Base-by-base conservation (phyloP, 2,329 filamentous ascomycete species). In the Ophiostoma triangulosporum region DNA sequence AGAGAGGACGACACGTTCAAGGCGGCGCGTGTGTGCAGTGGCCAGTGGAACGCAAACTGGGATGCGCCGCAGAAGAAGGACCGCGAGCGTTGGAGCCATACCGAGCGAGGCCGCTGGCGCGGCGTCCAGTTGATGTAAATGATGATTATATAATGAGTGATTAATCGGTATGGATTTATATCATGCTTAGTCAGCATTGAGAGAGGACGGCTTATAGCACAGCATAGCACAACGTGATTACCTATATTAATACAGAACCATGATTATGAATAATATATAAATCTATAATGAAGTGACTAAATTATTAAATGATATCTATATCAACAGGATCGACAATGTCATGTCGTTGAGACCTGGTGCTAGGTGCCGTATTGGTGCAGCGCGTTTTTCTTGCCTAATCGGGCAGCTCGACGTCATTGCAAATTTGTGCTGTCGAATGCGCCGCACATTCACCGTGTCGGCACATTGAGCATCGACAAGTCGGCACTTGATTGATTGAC, bases 1-100 rank as follows among this genome's bases (percentile, higher is more conserved):
- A 48, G 40, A 55, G 53, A 49, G 32, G 49, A 36, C 46, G 9
- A 20, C 22, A 4, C 62, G 64, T 33, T 33, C 48, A 48, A 36
- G 17, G 33, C 31, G 45, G 24, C n/a, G 15, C 29, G 24, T 26
- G 64, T 63, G 6, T 69, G 67, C 50, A 60, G 56, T 6, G 67
- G 67, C 1, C 54, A 63, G 49, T 69, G 67, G 67, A 69, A 69
- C 52, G 57, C 60, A 7, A 57, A 57, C 50, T 58, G 55, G 35
- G 59, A 57, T 3, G 60, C 60, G 31, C 53, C 62, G 27, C 63
- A 64, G 33, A 68, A 67, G 59, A 66, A 66, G 60, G 65, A 66
- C 50, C 58, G 57, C 52, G 64, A 64, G 43, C 53, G 65, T 36
- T 68, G 65, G 66, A 62, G 58, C 61, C 67, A 69, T 57, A 60